Base-by-base conservation (phyloP, 257 asterid species). In the Lycium ferocissimum region DNA sequence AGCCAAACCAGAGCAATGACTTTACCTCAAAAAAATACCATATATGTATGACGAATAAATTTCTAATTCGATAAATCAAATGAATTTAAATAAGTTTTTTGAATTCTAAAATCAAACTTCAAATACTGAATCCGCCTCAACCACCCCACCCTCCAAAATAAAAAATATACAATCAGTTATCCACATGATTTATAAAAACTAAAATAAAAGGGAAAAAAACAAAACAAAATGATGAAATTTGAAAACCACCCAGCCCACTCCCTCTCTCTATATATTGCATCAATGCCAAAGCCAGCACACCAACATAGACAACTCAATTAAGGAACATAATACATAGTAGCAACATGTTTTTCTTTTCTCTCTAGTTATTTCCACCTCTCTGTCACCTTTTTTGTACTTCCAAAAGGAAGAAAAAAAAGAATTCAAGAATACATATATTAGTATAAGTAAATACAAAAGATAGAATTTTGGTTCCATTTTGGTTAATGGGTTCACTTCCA, bases 401-500 rank as follows among this genome's bases (percentile, higher is more conserved):
- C 54, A 73, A 72, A 73, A 20, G 35, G 40, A 26, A 26, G 33
- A 26, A 26, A 26, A 26, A 22, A 20, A 22, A 56, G 7, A 53
- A 78, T 53, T 78, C 65, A 53, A 53, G 65, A 78, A 75, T 47
- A 20, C 80, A 73, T 59, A 73, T 33, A 65, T 43, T 65, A 33
- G 73, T 72, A 0, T 20, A 70, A 12, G 17, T 15, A 73, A 13
- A 9, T 11, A 75, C 45, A 75, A 40, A 57, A 57, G 61, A 56
- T 56, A 13, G 7, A 13, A 14, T 56, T 56, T 56, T 56, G 13
- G 5, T 14, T 7, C 61, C 15, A 56, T 56, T 51, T 22, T 40
- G 78, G 35, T n/a, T 6, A 72, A 89, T 89, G 91, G 90, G 87
- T 78, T 89, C 90, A 43, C 69, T 84, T n/a, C 86, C 85, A 71